Evolutionary conservation across 192 early-diverging fungal species (phyloP).

Genomic region (Rhizoclosmatium sp.): DNA sequence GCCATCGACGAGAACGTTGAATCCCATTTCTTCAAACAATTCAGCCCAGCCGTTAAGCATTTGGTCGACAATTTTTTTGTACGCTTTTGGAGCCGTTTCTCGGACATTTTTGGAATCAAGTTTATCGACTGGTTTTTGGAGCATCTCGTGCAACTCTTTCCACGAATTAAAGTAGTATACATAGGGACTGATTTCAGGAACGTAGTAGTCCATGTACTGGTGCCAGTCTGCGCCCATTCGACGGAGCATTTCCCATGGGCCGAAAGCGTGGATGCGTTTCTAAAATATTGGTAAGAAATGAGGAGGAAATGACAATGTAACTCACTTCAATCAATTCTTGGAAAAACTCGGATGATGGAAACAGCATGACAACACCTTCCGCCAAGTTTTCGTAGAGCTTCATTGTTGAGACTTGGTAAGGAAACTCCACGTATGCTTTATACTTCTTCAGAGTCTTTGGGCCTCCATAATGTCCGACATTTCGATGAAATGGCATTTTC

Average conservation of each 20-base stretch:
- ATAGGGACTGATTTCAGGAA: constrained; percentile 23
- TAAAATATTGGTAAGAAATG: background rate
- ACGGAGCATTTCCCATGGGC: constrained; percentile 37
- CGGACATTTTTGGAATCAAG: constrained; percentile 5
- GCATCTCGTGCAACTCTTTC: constrained; percentile 18
- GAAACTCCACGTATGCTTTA: constrained; percentile 35
- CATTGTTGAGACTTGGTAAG: constrained; percentile 41
- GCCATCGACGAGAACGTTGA: constrained; percentile 20
- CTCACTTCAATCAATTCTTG: constrained; percentile 28
- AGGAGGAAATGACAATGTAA: background rate
- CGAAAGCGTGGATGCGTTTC: constrained; percentile 36
- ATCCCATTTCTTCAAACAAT: constrained; percentile 35
- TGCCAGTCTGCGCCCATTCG: constrained; percentile 33
- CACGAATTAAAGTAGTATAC: constrained; percentile 37
- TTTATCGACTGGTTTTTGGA: background rate
- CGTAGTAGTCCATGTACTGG: constrained; percentile 39
- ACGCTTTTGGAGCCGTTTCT: constrained; percentile 1
- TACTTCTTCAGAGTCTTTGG: constrained; percentile 30
- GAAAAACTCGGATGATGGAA: constrained; percentile 31
- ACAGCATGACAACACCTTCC: constrained; percentile 25
- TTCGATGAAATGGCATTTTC: constrained; percentile 26
- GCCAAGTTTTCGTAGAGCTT: constrained; percentile 42
- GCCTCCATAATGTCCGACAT: constrained; percentile 38
- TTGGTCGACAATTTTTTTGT: constrained; percentile 6
- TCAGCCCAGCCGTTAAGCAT: constrained; percentile 36